phyloP scores from a whole-genome alignment of 1,139 yeast species.

The Yamadazyma sp. region DNA sequence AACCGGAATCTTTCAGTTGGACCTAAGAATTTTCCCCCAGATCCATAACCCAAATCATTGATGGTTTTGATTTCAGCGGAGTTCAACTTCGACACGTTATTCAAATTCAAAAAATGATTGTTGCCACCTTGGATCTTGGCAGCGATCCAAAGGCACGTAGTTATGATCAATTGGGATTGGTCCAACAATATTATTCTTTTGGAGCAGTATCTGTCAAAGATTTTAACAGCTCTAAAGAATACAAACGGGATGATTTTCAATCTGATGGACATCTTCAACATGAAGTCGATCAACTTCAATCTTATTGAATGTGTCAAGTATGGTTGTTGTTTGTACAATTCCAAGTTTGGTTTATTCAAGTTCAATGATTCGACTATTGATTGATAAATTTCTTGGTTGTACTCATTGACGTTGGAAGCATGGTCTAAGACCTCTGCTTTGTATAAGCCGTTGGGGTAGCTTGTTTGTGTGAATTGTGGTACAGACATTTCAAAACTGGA shows the following conservation, averaged over 20 bases:
- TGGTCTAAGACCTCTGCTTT: conserved; percentile 51
- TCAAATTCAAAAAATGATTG: conserved; percentile 60
- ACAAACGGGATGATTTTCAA: conserved; percentile 62
- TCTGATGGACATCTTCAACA: conserved; percentile 57
- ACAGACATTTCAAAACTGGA: conserved; percentile 2
- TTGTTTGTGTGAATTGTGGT: conserved; percentile 23
- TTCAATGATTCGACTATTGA: conserved; percentile 35
- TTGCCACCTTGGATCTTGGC: conserved; percentile 69
- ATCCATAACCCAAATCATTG: conserved; percentile 45
- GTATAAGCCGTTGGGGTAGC: conserved; percentile 53
- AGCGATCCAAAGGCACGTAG: conserved; percentile 68
- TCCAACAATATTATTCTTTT: conserved; percentile 61
- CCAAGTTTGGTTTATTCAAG: conserved; percentile 47
- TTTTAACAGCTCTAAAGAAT: conserved; percentile 55
- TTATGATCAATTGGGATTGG: conserved; percentile 62
- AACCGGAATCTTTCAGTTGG: conserved; percentile 68
- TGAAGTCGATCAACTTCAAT: conserved; percentile 53
- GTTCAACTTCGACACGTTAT: conserved; percentile 29
- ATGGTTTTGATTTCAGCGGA: conserved; percentile 31
- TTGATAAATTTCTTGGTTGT: conserved; percentile 50
- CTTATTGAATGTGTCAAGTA: conserved; percentile 54
- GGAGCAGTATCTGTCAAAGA: conserved; percentile 67
- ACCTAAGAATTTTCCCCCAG: conserved; percentile 61
- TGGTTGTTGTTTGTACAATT: conserved; percentile 63
- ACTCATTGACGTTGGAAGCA: conserved; percentile 47